A percentile compares a stretch with the other conserved stretches of the same genome.
Conservation (phyloP, 2,329 filamentous ascomycete genomes). For the Neofusicoccum sp. region DNA sequence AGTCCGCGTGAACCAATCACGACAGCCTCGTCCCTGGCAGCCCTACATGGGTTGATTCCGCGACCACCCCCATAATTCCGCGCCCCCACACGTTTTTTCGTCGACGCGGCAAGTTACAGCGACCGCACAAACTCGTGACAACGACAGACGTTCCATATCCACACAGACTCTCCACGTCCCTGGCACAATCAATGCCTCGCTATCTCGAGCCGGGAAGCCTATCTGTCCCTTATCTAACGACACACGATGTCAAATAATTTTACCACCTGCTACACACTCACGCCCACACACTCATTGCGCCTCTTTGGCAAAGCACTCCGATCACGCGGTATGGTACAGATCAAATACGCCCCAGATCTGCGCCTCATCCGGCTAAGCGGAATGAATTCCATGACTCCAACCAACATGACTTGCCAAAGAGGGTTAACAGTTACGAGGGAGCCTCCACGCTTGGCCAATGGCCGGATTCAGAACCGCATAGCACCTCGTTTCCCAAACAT, state of each 20-base stretch:
- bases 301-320: neutral
- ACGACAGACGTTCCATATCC: neutral
- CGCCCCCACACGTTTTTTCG: neutral
- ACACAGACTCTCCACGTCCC: neutral
- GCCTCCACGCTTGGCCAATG: neutral
- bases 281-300: neutral
- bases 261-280: neutral
- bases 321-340: too few species aligned
- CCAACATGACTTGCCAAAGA: neutral
- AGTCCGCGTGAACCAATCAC: constrained; percentile 4
- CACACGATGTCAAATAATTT: neutral
- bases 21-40: neutral
- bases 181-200: neutral
- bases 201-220: neutral
- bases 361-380: constrained; percentile 6
- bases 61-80: constrained; percentile 4
- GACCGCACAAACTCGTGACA: neutral
- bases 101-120: neutral
- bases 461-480: neutral
- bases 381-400: neutral
- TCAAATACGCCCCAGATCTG: neutral
- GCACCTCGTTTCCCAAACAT: neutral
- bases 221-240: constrained; percentile 4
- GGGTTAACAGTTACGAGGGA: neutral
- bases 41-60: neutral